Evolutionary conservation across 495 filamentous ascomycete genomes (phyloP).

Genomic region (Tuber calosporum): DNA sequence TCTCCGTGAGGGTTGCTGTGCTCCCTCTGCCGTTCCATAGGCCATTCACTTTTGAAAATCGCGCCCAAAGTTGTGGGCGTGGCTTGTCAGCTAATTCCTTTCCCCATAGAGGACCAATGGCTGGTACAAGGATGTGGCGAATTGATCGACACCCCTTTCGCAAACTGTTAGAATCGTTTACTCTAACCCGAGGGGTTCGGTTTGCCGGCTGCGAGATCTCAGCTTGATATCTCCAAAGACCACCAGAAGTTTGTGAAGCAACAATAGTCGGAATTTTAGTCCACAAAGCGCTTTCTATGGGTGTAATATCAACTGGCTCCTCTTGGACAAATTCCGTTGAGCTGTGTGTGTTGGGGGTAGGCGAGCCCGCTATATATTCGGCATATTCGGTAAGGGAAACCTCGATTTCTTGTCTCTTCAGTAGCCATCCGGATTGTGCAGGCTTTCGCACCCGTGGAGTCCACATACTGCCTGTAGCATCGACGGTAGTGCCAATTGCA

Average conservation of each 20-base stretch:
- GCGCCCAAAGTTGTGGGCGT: constrained; percentile 11
- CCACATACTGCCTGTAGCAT: constrained; percentile 21
- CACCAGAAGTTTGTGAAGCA: not conserved
- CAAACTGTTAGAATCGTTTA: not conserved
- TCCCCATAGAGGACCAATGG: not conserved
- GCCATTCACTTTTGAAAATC: constrained; percentile 4
- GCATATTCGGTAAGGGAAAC: not conserved
- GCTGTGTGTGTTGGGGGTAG: not conserved
- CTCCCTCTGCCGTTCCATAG: constrained; percentile 17
- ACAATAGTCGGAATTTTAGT: not conserved
- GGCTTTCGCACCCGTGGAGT: constrained; percentile 3
- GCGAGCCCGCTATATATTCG: not conserved
- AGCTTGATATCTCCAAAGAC: constrained; percentile 15
- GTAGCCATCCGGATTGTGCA: constrained; percentile 13
- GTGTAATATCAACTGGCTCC: not conserved
- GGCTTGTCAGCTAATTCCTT: constrained; percentile 20
- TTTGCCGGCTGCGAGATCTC: not conserved
- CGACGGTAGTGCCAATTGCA: not conserved
- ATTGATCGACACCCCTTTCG: not conserved
- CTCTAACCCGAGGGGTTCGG: constrained; percentile 6
- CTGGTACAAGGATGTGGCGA: not conserved
- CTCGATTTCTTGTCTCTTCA: constrained; percentile 7
- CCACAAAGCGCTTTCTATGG: constrained; percentile 12
- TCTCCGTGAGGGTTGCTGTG: constrained; percentile 12
- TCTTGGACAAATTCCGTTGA: not conserved